Evolutionary conservation across 805 yeast species (phyloP), one percentile per base, ranked within the genome.

Genomic region (Nakazawaea wyomingensis): DNA sequence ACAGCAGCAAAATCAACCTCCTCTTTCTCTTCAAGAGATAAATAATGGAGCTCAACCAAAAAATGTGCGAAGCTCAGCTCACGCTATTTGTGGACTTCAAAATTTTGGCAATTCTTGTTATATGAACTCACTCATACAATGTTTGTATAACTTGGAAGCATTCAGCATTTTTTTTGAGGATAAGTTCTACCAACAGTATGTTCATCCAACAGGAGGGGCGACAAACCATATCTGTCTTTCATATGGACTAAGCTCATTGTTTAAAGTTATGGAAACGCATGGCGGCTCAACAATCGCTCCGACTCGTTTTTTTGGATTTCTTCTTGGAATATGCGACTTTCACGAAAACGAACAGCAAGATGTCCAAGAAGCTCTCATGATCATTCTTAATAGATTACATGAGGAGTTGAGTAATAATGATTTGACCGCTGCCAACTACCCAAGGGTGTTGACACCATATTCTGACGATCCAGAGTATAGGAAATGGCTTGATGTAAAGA

Each of bases 21-120:
- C 33, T 32, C 35, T 2, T 17, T 7, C 7, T 3, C 21, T 14
- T 19, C 27, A 24, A 29, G 17, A 9, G 17, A 29, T n/a, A n/a
- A n/a, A n/a, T n/a, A n/a, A n/a, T 27, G 16, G 39, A 19, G 14
- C 18, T 9, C 35, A 17, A n/a, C 46, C 37, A 26, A 29, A 14
- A 29, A n/a, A n/a, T n/a, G 14, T 29, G 32, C 21, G 35, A 8
- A 10, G 21, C 17, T 42, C 37, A 10, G n/a, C n/a, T n/a, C n/a
- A n/a, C n/a, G n/a, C n/a, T n/a, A 67, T 80, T 13, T 79, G 85
- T 42, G 86, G 90, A 0, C 59, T 85, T 40, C 64, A 74, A 47
- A 85, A 85, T 54, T 65, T 75, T 60, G 88, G 89, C 0, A 80
- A 81, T 33, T 81, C 90, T 0, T 85, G 95, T 53, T 85, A 85